phyloP scores from a whole-genome alignment of 75 land plant genomes.

The Pinus albicaulis region DNA sequence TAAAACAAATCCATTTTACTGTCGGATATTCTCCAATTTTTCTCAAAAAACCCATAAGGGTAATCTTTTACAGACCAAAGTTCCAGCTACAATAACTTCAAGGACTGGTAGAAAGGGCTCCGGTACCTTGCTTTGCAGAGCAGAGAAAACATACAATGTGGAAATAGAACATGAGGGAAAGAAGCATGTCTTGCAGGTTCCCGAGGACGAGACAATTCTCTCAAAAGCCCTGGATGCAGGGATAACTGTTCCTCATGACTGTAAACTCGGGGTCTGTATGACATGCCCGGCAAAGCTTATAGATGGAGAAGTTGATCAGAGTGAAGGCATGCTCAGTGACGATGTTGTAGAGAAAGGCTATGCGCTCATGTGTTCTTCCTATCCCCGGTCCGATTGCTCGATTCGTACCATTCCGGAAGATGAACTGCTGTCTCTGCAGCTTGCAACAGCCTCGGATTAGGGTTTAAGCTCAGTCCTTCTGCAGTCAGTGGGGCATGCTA shows the following conservation, averaged over 20 bases:
- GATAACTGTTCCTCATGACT: conserved; percentile 77
- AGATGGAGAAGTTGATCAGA: conserved; percentile 72
- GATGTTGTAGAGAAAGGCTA: conserved; percentile 85
- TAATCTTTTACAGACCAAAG: background rate
- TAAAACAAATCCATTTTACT: background rate
- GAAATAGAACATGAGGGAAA: conserved; percentile 70
- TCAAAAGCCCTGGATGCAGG: conserved; percentile 73
- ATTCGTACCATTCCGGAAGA: conserved; percentile 94
- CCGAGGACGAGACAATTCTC: conserved; percentile 75
- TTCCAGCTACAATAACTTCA: background rate
- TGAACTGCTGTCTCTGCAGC: conserved; percentile 85
- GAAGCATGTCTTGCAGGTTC: conserved; percentile 59
- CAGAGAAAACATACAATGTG: conserved; percentile 44
- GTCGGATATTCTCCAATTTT: background rate
- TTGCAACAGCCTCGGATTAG: conserved; percentile 75
- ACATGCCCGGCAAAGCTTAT: conserved; percentile 88
- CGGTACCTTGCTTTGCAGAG: background rate
- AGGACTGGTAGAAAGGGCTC: background rate
- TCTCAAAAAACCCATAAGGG: background rate
- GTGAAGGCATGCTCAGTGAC: conserved; percentile 94
- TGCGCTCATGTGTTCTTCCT: conserved; percentile 74
- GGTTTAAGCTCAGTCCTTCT: too few relatives aligned
- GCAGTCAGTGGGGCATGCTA: too few relatives aligned
- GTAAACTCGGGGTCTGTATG: conserved; percentile 98
- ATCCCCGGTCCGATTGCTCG: conserved; percentile 79